Evolutionary conservation across 2,329 filamentous ascomycete species (phyloP), one percentile per base, ranked within the genome.

Genomic region (Cladosporium austrohemisphaericum): DNA sequence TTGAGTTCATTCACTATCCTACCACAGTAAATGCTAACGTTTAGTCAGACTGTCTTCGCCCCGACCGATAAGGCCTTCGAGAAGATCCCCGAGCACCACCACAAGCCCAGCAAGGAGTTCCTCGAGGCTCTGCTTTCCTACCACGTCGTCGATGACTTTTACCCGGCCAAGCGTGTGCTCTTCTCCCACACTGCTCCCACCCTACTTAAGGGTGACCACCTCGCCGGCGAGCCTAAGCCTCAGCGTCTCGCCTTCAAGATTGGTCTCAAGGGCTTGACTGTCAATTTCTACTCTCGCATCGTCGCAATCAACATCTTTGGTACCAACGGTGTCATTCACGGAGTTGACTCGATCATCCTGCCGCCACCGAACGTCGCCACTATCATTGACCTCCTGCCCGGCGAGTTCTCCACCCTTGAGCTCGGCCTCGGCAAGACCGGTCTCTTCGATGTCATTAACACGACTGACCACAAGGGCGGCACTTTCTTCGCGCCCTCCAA

Each of bases 401-500:
- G 73, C 38, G 76, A 83, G 53, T 95, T 95, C 74, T 88, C 83
- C 56, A 95, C 89, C 0, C 78, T 94, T 1, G 76, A 85, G 44
- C 78, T 91, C 6, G 91, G 80, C 4, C 81, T 89, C 22, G 73
- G 77, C 48, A 88, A 86, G 72, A 92, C 88, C 0, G 83, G 85
- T 7, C 77, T 96, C 1, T 75, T 77, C 48, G 71, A 83, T 10
- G 76, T 76, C 41, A 70, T 84, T 47, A 73, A 78, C 57, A 72
- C 76, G 56, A 76, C 69, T 47, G 71, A 71, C 28, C 74, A 78
- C 37, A 67, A 73, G 2, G 88, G 88, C 28, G 81, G 82, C 31
- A 95, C 90, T 2, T 65, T 93, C 53, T 94, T 95, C 60, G 86
- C 86, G 0, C 90, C 91, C 0, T 81, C 78, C 37, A 95, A 96